Percentiles rank a stretch among this genome's conserved stretches.
Evolutionary conservation across 2,329 filamentous ascomycete genomes (phyloP).

Genomic region (Fusarium annulatum): DNA sequence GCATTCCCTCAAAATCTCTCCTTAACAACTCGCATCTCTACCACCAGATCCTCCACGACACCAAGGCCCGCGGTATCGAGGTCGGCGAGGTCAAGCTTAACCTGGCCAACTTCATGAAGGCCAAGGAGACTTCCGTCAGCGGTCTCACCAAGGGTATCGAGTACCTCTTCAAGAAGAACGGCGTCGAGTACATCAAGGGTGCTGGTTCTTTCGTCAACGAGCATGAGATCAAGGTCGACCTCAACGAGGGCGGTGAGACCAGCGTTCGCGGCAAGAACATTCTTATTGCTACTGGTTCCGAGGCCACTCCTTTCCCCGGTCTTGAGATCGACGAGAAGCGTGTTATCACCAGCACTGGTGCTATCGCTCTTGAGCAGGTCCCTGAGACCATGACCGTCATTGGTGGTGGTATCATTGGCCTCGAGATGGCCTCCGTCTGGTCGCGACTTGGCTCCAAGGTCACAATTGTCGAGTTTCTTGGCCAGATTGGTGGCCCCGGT

Average conservation of each 20-base stretch:
- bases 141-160: constrained; percentile 97
- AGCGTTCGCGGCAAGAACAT: constrained; percentile 94
- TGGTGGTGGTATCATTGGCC: constrained; percentile 96
- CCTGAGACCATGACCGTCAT: constrained; percentile 98
- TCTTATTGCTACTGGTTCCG: constrained; percentile 94
- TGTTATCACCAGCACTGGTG: constrained; percentile 95
- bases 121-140: constrained; percentile 90
- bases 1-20: constrained; percentile 98
- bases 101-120: constrained; percentile 96
- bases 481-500: constrained; percentile 95
- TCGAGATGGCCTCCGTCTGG: constrained; percentile 99
- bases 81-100: constrained; percentile 98
- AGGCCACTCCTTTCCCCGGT: constrained; percentile 95
- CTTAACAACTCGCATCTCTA: constrained; percentile 99
- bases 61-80: constrained; percentile 96
- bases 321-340: constrained; percentile 97
- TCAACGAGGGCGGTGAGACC: constrained; percentile 91
- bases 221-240: constrained; percentile 89
- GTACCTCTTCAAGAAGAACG: constrained; percentile 99
- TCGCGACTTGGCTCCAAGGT: constrained; percentile 93
- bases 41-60: constrained; percentile 96
- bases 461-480: constrained; percentile 95
- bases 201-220: constrained; percentile 87
- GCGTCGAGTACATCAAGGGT: constrained; percentile 97
- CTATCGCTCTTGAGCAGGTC: constrained; percentile 87